These are phyloP conservation scores for Cyclaneusma minus DNA, from an alignment of 2,329 filamentous ascomycete genomes.

Conservation along the genomic window DNA sequence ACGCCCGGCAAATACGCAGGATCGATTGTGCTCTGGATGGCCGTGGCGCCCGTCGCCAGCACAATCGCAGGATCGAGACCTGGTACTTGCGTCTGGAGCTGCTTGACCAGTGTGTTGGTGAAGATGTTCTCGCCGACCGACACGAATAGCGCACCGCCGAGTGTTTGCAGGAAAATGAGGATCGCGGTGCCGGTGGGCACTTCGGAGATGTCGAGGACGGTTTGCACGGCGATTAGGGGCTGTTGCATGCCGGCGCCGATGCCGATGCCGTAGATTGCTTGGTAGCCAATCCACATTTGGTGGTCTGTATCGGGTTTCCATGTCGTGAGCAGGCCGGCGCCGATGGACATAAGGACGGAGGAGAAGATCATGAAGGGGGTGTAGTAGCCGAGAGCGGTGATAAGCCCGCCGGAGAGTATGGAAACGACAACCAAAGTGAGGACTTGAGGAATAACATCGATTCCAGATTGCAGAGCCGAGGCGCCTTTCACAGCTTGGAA, in stretches of 20 bases:
- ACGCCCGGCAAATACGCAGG: constrained; percentile 1
- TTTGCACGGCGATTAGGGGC: constrained; percentile 15
- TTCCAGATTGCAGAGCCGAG: constrained; percentile 26
- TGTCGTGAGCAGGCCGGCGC: constrained; percentile 24
- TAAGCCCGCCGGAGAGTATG: constrained; percentile 6
- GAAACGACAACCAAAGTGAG: constrained; percentile 16
- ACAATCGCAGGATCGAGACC: constrained; percentile 19
- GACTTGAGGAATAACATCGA: constrained; percentile 22
- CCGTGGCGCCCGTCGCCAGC: constrained; percentile 18
- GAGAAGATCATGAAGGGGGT: constrained; percentile 5
- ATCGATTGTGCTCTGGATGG: not conserved
- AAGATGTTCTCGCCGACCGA: constrained; percentile 11
- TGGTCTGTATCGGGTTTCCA: constrained; percentile 19
- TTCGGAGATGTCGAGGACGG: constrained; percentile 13
- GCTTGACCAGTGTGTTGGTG: constrained; percentile 23
- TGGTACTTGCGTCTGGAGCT: constrained; percentile 23
- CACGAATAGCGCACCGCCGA: constrained; percentile 11
- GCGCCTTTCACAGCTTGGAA: constrained; percentile 30
- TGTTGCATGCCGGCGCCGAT: constrained; percentile 17
- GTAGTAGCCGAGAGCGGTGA: constrained; percentile 7
- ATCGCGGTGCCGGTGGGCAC: constrained; percentile 16
- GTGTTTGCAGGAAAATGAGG: constrained; percentile 18
- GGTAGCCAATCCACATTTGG: constrained; percentile 20
- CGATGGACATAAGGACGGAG: constrained; percentile 23
- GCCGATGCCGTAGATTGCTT: constrained; percentile 14